Percentiles rank a stretch among this genome's conserved stretches.
phyloP scores from a whole-genome alignment of 2,329 filamentous ascomycete species.

The Hymenoscyphus repandus region DNA sequence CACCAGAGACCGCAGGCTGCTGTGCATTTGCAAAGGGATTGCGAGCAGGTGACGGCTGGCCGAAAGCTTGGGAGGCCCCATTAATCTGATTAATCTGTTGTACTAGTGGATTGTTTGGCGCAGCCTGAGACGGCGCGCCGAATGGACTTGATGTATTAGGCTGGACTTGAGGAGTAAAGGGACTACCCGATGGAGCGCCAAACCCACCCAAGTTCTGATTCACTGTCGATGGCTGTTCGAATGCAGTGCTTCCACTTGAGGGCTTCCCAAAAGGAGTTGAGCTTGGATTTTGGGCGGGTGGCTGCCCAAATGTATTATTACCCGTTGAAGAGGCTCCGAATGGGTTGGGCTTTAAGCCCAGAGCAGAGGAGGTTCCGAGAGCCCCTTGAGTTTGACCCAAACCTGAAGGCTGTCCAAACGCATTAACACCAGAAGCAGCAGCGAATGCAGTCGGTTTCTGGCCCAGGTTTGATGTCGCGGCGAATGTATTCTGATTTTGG shows the following conservation, averaged over 20 bases:
- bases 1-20: slow-evolving; percentile 31
- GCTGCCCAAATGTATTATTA: no score
- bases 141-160: not conserved
- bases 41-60: no score
- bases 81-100: no score
- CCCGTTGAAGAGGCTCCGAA: slow-evolving; percentile 28
- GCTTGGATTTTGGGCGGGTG: no score
- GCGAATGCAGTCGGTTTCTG: slow-evolving; percentile 31
- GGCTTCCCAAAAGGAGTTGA: no score
- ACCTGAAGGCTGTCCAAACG: slow-evolving; percentile 36
- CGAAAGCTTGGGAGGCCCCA: no score
- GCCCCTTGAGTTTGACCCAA: no score
- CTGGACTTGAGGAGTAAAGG: not conserved
- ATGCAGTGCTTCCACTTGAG: no score
- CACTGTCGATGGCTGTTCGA: no score
- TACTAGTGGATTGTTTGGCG: slow-evolving; percentile 1
- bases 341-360: slow-evolving; percentile 23
- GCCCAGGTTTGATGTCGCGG: slow-evolving; percentile 35
- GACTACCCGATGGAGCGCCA: slow-evolving; percentile 33
- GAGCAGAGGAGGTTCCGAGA: no score
- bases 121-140: slow-evolving; percentile 22
- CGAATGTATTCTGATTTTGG: slow-evolving; percentile 31
- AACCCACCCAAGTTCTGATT: slow-evolving; percentile 24
- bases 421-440: slow-evolving; percentile 28
- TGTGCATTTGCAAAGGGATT: no score